Evolutionary conservation across 2,329 filamentous ascomycete genomes (phyloP), one percentile per base, ranked within the genome.

Genomic region (Penicillium glabrum): DNA sequence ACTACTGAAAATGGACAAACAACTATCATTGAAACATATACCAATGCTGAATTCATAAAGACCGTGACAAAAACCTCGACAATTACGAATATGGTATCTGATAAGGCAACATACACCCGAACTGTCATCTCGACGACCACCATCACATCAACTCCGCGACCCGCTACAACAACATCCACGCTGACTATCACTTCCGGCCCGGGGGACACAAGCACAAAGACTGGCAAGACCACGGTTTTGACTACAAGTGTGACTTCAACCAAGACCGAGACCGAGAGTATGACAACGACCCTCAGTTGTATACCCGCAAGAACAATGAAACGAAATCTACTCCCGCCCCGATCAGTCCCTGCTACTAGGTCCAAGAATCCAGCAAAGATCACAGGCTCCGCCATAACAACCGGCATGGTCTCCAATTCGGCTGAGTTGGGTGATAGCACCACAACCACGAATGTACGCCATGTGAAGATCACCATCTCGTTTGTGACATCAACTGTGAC

Each of bases 51-150:
- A 3, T 54, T 46, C 5, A 61, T 58, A 8, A 33, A 31, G 27
- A 50, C 31, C 5, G 16, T 57, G 13, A 29, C 35, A 29, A 68
- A 67, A 6, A 46, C 65, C 5, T 68, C 65, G 6, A 54, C 62
- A 5, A 53, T 63, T 5, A 54, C 53, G 19, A 70, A 67, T 0
- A 48, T 64, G 2, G 64, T 66, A 1, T 59, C 65, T 13, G 69
- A 69, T 52, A 54, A 23, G 8, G 26, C 53, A 13, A 51, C 49
- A 33, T 44, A 13, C 11, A 45, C 26, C 16, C 16, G 11, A 27
- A 44, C 26, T 14, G n/a, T 43, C 14, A 51, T n/a, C 6, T 21
- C n/a, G 31, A 44, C 39, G 16, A 51, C 37, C 6, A 21, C 31
- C 11, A 33, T 29, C 23, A 33, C 37, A 44, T 33, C 49, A 14